Conservation (phyloP, 805 yeast genomes). For the Metschnikowia corniflorae region DNA sequence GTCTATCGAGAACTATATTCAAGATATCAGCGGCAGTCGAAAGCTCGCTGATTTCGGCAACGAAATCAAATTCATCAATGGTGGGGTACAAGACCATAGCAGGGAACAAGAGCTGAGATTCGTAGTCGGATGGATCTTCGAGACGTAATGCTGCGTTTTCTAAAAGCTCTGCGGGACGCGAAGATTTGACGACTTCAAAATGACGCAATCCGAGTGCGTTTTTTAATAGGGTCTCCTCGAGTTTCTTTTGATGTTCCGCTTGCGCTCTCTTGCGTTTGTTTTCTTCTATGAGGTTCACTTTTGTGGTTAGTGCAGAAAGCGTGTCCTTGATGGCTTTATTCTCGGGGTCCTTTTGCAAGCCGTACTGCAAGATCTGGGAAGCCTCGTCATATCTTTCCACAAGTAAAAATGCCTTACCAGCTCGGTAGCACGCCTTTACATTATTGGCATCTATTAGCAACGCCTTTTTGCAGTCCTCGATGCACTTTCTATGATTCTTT, state of each 20-base stretch:
- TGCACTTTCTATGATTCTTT: constrained; percentile 78
- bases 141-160: constrained; percentile 50
- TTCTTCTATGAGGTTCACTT: constrained; percentile 20
- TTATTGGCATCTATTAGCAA: constrained; percentile 62
- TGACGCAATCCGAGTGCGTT: constrained; percentile 63
- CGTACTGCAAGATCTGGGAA: constrained; percentile 59
- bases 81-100: constrained; percentile 80
- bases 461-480: constrained; percentile 79
- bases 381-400: constrained; percentile 74
- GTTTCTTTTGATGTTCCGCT: constrained; percentile 38
- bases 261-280: constrained; percentile 35
- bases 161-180: constrained; percentile 54
- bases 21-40: constrained; percentile 63
- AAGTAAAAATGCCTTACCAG: constrained; percentile 74
- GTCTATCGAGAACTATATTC: constrained; percentile 56
- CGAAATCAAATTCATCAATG: constrained; percentile 76
- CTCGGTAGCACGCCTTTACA: constrained; percentile 80
- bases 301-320: constrained; percentile 40
- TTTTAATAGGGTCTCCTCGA: constrained; percentile 42
- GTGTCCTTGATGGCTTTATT: constrained; percentile 55
- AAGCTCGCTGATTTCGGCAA: constrained; percentile 71
- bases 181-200: constrained; percentile 46
- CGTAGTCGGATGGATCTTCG: constrained; percentile 64
- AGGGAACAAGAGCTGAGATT: constrained; percentile 79
- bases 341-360: constrained; percentile 54